Percentiles rank a stretch among this genome's conserved stretches.
phyloP scores from a whole-genome alignment of 176 grass and related monocot species.

The Aegilops longissima region DNA sequence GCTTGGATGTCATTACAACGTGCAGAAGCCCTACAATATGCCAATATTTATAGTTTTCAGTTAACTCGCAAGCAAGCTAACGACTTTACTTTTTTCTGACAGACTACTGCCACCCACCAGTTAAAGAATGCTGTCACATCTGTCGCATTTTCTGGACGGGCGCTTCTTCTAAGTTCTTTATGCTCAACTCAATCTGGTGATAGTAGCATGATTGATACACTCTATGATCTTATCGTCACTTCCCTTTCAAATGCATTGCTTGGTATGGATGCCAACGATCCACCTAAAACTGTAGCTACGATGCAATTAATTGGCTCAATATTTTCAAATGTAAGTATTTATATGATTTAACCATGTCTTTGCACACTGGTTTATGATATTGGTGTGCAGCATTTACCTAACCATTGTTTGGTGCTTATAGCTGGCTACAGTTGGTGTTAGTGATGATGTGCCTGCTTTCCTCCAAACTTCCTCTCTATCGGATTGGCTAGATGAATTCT shows the following conservation, averaged over 20 bases:
- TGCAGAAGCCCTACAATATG: neutral
- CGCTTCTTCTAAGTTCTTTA: conserved; percentile 66
- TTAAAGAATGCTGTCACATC: conserved; percentile 94
- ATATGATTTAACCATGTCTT: conserved; percentile 28
- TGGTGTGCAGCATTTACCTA: conserved; percentile 25
- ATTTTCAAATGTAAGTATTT: conserved; percentile 88
- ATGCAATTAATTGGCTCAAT: conserved; percentile 95
- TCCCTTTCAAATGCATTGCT: conserved; percentile 96
- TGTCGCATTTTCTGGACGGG: conserved; percentile 85
- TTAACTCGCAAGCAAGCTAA: conserved; percentile 29
- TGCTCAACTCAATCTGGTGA: conserved; percentile 52
- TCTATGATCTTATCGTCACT: conserved; percentile 63
- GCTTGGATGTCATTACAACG: conserved; percentile 3
- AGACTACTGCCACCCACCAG: conserved; percentile 97
- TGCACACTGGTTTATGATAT: conserved; percentile 6
- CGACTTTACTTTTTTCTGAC: conserved; percentile 22
- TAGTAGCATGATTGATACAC: conserved; percentile 35
- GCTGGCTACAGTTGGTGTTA: conserved; percentile 70
- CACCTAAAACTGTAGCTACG: conserved; percentile 91
- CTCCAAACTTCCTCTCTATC: conserved; percentile 68
- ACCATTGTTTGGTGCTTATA: conserved; percentile 43
- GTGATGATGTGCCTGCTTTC: conserved; percentile 53
- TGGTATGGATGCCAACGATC: conserved; percentile 99
- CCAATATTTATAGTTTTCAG: conserved; percentile 16
- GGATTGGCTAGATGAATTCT: conserved; percentile 94